These are phyloP conservation scores for Penicillium subrubescens DNA, from an alignment of 495 filamentous ascomycete genomes.

Conservation along the genomic window DNA sequence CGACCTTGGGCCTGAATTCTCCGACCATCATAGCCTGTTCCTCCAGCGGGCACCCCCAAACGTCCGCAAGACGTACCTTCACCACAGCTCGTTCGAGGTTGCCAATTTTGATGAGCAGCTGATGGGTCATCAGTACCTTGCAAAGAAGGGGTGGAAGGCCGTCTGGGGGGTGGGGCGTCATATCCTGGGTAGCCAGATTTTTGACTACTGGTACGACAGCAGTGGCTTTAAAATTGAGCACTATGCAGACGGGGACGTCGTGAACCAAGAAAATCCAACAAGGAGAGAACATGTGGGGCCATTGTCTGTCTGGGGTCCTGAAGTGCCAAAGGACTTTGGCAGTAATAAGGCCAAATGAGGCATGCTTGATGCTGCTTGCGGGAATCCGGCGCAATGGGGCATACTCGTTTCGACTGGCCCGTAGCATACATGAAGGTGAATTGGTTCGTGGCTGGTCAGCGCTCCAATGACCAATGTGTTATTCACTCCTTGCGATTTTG, in stretches of 20 bases:
- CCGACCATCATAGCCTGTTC: conserved; percentile 72
- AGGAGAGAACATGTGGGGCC: conserved; percentile 7
- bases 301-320: conserved; percentile 16
- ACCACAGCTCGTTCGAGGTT: conserved; percentile 70
- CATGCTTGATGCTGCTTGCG: too few species aligned
- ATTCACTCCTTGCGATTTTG: neutral
- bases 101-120: conserved; percentile 71
- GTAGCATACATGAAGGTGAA: neutral
- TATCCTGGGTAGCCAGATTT: conserved; percentile 71
- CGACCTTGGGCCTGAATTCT: conserved; percentile 56
- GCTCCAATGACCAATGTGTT: neutral
- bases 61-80: conserved; percentile 53
- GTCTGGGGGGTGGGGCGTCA: conserved; percentile 74
- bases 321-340: conserved; percentile 10
- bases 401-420: neutral
- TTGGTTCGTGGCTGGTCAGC: neutral
- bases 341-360: too few species aligned
- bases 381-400: neutral
- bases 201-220: conserved; percentile 67
- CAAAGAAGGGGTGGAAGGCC: conserved; percentile 59
- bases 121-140: conserved; percentile 69
- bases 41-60: conserved; percentile 46
- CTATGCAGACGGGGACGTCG: conserved; percentile 23
- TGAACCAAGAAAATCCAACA: conserved; percentile 10
- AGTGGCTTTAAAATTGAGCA: conserved; percentile 15